Base-by-base conservation (phyloP, 495 filamentous ascomycete genomes). In the Hypomontagnella monticulosa region DNA sequence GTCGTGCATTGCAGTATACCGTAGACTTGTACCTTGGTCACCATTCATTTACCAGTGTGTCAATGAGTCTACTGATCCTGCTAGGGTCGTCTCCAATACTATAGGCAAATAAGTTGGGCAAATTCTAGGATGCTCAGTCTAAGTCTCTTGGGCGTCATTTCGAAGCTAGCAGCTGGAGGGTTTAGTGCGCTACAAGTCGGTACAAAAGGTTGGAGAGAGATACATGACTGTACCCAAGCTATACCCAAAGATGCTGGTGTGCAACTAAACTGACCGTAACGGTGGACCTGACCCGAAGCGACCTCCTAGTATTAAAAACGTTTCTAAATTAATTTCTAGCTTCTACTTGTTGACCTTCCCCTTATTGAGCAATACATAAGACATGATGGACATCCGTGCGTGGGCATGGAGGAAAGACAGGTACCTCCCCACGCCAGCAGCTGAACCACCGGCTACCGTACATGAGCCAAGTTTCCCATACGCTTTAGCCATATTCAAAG, bases 1-100 rank as follows among this genome's bases (percentile, higher is more conserved):
- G 49, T 56, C 40, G 62, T 54, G 38, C 57, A 60, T 66, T 66
- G 63, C 51, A 66, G 57, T 59, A 59, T 59, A 57, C 27, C 20
- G 54, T 19, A 46, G 14, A 20, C 4, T 23, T 23, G 36, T 47
- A 42, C 44, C 32, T 40, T 53, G 23, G 38, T 52, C 37, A 48
- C 14, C 11, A 47, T 40, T 66, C 30, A 47, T 67, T 57, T 54
- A 61, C 42, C 27, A 14, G 53, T 59, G 58, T 64, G 61, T 59
- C 46, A 63, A 63, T 67, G 57, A 33, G 20, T 14, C 10, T 33
- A 36, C 30, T 42, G 6, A 32, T 19, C 36, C 44, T 62, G 20
- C 65, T 8, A 60, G 65, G 65, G 60, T 68, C 54, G 36, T 16
- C 38, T 38, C 55, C 58, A 59, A 63, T 63, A 56, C 42, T 36